phyloP scores from a whole-genome alignment of 75 land plant genomes.

The Cryptomeria japonica region DNA sequence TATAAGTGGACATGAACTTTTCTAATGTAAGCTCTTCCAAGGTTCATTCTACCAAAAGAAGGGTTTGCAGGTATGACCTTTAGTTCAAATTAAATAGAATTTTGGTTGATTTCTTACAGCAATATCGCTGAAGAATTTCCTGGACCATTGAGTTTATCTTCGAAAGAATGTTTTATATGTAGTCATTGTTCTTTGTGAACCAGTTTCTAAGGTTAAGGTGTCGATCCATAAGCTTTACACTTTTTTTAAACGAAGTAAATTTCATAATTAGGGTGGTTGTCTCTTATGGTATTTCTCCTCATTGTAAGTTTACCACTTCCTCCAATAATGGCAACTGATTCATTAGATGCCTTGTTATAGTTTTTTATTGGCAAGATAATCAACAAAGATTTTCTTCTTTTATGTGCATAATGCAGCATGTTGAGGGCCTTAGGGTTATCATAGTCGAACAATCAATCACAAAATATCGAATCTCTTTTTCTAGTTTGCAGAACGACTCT shows the following conservation, averaged over 20 bases:
- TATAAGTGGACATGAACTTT: background rate
- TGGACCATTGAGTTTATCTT: background rate
- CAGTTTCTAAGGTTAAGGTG: background rate
- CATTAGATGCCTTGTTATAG: background rate
- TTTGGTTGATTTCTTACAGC: background rate
- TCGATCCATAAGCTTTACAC: background rate
- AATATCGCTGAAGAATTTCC: background rate
- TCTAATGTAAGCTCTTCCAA: slow-evolving; percentile 9
- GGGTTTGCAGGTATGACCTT: background rate
- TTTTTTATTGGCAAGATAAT: background rate
- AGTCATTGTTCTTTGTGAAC: background rate
- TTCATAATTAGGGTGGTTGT: background rate
- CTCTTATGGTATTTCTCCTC: too few species aligned
- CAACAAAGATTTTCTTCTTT: background rate
- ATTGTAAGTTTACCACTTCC: background rate
- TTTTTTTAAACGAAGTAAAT: background rate
- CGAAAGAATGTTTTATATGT: background rate
- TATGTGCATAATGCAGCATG: background rate
- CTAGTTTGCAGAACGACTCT: too few species aligned
- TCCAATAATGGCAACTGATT: background rate
- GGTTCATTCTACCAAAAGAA: background rate
- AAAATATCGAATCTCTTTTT: too few species aligned
- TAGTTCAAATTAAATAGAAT: background rate
- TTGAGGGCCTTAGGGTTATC: background rate
- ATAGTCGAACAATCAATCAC: too few species aligned